Conservation (phyloP, 208 protist species). For the Leishmania turanica region DNA sequence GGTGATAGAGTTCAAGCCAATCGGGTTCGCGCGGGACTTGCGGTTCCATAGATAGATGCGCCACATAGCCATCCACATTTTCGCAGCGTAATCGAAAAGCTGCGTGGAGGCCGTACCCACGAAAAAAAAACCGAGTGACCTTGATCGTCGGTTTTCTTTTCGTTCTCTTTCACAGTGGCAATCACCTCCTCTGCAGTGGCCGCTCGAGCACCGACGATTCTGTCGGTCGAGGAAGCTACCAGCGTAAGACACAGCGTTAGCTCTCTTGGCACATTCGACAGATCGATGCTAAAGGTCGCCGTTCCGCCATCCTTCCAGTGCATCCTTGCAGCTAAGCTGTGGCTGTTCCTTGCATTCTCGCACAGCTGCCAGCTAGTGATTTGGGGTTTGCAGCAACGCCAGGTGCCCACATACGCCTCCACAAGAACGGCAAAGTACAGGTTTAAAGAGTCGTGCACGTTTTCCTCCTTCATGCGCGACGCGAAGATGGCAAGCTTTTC, state of each 20-base stretch:
- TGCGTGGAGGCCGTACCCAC: constrained; percentile 47
- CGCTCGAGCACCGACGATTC: constrained; percentile 22
- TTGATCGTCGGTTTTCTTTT: constrained; percentile 49
- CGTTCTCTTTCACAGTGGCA: constrained; percentile 27
- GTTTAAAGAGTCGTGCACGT: constrained; percentile 39
- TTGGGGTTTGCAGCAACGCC: constrained; percentile 37
- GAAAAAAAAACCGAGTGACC: constrained; percentile 33
- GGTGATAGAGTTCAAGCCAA: constrained; percentile 43
- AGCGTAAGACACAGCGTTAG: constrained; percentile 68
- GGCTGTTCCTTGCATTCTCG: neutral
- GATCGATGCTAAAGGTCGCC: constrained; percentile 27
- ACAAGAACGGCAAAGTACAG: constrained; percentile 59
- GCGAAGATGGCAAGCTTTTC: constrained; percentile 33
- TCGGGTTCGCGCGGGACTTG: constrained; percentile 37
- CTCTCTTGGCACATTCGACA: constrained; percentile 51
- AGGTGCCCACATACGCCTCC: constrained; percentile 55
- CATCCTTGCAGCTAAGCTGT: constrained; percentile 11
- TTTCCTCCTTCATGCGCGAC: constrained; percentile 46
- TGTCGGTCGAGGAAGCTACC: constrained; percentile 35
- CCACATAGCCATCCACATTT: constrained; percentile 38
- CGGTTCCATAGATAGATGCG: constrained; percentile 51
- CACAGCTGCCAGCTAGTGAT: constrained; percentile 47
- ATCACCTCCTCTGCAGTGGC: constrained; percentile 36
- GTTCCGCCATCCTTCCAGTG: constrained; percentile 28
- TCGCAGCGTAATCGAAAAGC: constrained; percentile 56